phyloP scores from a whole-genome alignment of 371 early-diverging fungal genomes.

The Rhizopus delemar region DNA sequence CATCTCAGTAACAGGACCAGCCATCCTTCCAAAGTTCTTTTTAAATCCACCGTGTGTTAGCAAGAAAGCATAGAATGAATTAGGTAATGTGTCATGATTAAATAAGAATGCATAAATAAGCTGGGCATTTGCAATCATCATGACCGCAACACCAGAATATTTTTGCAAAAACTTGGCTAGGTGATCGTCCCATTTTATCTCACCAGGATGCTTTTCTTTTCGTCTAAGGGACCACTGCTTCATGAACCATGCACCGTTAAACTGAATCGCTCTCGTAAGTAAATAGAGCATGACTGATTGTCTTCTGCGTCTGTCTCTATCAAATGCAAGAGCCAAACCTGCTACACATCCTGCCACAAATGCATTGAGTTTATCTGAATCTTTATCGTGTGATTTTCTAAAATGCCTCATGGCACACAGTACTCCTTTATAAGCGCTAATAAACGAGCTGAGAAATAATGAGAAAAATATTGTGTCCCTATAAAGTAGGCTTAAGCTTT shows the following conservation, averaged over 20 bases:
- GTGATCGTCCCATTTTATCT: constrained; percentile 51
- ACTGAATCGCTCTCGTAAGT: constrained; percentile 76
- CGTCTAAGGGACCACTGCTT: constrained; percentile 60
- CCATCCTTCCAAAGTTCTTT: constrained; percentile 57
- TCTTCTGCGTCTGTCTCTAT: constrained; percentile 69
- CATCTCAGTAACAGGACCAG: constrained; percentile 46
- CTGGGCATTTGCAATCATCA: constrained; percentile 69
- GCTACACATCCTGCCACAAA: constrained; percentile 81
- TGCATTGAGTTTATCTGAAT: constrained; percentile 66
- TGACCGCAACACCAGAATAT: constrained; percentile 61
- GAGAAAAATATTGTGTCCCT: constrained; percentile 82
- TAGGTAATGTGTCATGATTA: constrained; percentile 63
- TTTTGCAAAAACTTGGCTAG: constrained; percentile 54
- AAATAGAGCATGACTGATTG: constrained; percentile 80
- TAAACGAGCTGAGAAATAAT: constrained; percentile 76
- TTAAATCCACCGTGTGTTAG: constrained; percentile 67
- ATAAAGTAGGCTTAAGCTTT: background rate
- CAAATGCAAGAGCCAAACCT: constrained; percentile 69
- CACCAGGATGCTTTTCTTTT: constrained; percentile 26
- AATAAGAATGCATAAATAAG: constrained; percentile 66
- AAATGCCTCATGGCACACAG: constrained; percentile 70
- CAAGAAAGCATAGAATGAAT: constrained; percentile 66
- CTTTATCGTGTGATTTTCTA: constrained; percentile 40
- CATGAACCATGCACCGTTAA: constrained; percentile 69
- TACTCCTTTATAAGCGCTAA: constrained; percentile 77